These are phyloP conservation scores for Colletotrichum sidae DNA, from an alignment of 2,329 filamentous ascomycete genomes.

Conservation along the genomic window DNA sequence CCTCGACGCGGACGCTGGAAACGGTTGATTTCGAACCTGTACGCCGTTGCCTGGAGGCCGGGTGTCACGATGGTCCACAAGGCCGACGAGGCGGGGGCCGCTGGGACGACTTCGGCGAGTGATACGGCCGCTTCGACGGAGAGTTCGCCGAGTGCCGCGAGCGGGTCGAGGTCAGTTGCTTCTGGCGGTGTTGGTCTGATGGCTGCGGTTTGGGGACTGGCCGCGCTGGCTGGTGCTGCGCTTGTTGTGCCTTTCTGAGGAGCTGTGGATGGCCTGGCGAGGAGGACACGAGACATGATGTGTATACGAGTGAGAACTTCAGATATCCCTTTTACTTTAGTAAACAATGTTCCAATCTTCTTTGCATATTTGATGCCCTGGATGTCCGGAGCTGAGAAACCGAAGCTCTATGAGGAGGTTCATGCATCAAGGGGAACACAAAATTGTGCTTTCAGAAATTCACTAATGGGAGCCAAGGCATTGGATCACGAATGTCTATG, in stretches of 20 bases:
- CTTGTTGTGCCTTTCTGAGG: constrained; percentile 3
- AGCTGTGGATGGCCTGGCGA: not conserved
- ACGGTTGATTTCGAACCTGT: not conserved
- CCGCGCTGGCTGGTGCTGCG: constrained; percentile 10
- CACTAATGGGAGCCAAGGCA: too few relatives aligned
- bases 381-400: too few relatives aligned
- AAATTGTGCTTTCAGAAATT: too few relatives aligned
- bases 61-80: constrained; percentile 14
- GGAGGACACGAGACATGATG: too few relatives aligned
- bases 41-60: not conserved
- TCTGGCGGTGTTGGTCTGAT: not conserved
- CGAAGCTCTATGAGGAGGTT: too few relatives aligned
- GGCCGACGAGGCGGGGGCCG: not conserved
- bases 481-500: too few relatives aligned
- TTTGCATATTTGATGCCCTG: too few relatives aligned
- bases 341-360: too few relatives aligned
- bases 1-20: not conserved
- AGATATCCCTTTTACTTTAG: too few relatives aligned
- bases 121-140: not conserved
- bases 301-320: too few relatives aligned
- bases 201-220: constrained; percentile 10
- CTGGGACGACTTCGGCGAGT: not conserved
- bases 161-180: not conserved
- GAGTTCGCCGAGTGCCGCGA: not conserved
- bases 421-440: too few relatives aligned